phyloP scores from a whole-genome alignment of 352 stramenopile genomes.

The Phytopythium sindhum region DNA sequence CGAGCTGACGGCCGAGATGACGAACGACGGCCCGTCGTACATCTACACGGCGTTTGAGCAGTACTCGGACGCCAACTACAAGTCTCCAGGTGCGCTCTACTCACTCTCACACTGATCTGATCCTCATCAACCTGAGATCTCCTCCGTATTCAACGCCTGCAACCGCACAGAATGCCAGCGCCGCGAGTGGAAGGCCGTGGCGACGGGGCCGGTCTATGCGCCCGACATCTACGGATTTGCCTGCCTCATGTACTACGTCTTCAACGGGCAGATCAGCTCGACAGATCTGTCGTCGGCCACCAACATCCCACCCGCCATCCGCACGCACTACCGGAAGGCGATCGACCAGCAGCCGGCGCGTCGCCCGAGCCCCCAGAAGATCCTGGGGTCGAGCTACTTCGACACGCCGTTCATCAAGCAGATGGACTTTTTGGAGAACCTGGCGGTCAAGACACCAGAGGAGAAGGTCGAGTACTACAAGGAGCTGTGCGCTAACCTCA shows the following conservation, averaged over 20 bases:
- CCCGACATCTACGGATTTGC: constrained; percentile 80
- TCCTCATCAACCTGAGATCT: background rate
- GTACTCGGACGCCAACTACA: constrained; percentile 77
- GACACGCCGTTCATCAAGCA: constrained; percentile 91
- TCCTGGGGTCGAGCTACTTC: constrained; percentile 90
- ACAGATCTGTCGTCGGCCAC: constrained; percentile 52
- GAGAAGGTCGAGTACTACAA: constrained; percentile 95
- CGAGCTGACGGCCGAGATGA: constrained; percentile 87
- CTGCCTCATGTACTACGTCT: constrained; percentile 73
- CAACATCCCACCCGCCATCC: constrained; percentile 66
- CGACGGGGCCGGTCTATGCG: constrained; percentile 39
- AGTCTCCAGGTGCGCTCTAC: constrained; percentile 57
- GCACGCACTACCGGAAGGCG: constrained; percentile 76
- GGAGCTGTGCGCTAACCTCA: constrained; percentile 77
- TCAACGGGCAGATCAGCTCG: constrained; percentile 60
- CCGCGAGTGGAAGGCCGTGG: constrained; percentile 71
- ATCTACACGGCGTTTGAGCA: constrained; percentile 82
- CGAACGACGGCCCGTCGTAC: constrained; percentile 70
- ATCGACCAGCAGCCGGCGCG: constrained; percentile 61
- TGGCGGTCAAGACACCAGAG: constrained; percentile 90
- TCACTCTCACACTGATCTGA: constrained; percentile 18
- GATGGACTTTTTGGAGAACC: constrained; percentile 93
- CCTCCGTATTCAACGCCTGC: background rate
- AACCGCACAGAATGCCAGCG: constrained; percentile 66
- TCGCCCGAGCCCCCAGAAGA: constrained; percentile 80